Base-by-base conservation (phyloP, 371 early-diverging fungal species). In the Dentiscutata heterogama region DNA sequence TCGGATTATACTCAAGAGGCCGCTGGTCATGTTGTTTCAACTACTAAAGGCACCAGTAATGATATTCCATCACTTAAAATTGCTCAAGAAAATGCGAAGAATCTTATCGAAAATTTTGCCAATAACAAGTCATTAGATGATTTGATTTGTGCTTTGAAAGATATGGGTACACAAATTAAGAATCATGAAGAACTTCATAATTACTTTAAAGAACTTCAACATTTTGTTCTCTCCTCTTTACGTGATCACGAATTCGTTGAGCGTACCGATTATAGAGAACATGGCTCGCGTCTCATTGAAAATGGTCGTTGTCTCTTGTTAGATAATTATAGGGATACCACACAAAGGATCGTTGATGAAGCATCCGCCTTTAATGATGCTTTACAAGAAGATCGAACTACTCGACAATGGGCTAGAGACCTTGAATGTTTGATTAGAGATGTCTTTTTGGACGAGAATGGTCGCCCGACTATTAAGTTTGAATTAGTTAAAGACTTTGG, bases 61-160 rank as follows among this genome's bases (percentile, higher is more conserved):
- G n/a, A 42, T 6, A n/a, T 13, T 25, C 71, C 76, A 22, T 46
- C 81, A 16, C 2, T 86, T 13, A 27, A 78, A 39, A 51, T 82
- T 56, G 88, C 87, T 31, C 42, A 74, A 27, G 29, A 79, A 54
- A 86, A 86, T 72, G 88, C 88, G 25, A 83, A 86, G 70, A 39
- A 77, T 25, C 83, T 88, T 8, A 76, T 89, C 39, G 88, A 88
- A 68, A 88, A 88, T 82, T 86, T 88, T 83, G 86, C 88, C 53
- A 83, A 83, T 77, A 22, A 78, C 54, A 68, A 84, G 27, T 84
- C 86, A 13, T 83, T 88, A 5, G 85, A 86, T 58, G 82, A 74
- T 11, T 84, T 89, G 63, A 82, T 87, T 67, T 39, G 70, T 3
- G 68, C 60, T 20, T 27, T 87, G n/a, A 72, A 68, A 31, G 84